phyloP scores from a whole-genome alignment of 83 land plant genomes.

The Thuja plicata region DNA sequence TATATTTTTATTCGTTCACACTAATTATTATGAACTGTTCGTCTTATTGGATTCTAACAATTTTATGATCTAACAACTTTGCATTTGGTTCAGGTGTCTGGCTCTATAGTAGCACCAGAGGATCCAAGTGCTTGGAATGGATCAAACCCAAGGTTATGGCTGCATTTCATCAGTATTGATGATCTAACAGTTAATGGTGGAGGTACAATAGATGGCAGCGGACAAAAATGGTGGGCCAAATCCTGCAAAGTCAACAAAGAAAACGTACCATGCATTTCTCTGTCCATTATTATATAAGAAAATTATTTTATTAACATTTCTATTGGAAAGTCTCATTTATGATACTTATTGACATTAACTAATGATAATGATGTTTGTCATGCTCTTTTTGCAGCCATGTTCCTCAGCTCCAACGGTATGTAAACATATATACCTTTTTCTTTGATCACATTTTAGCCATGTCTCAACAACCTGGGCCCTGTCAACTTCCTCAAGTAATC shows the following conservation, averaged over 20 bases:
- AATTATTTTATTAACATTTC: neutral
- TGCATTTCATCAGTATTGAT: constrained; percentile 48
- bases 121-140: constrained; percentile 57
- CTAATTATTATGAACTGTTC: no score
- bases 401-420: constrained; percentile 16
- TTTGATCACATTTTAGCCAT: neutral
- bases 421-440: neutral
- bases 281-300: neutral
- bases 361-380: neutral
- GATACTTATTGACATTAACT: neutral
- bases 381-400: constrained; percentile 12
- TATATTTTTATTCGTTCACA: no score
- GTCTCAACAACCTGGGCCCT: neutral
- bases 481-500: neutral
- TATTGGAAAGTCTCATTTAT: neutral
- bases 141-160: constrained; percentile 45
- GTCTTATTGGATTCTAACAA: no score
- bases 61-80: neutral
- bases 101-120: constrained; percentile 56
- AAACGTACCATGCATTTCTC: constrained; percentile 30
- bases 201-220: constrained; percentile 68
- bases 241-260: constrained; percentile 64
- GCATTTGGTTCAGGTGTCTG: constrained; percentile 40
- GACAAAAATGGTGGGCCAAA: constrained; percentile 65
- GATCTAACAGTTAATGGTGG: constrained; percentile 52